Evolutionary conservation across 805 yeast genomes (phyloP), one percentile per base, ranked within the genome.

Genomic region (Starmerella etchellsii): DNA sequence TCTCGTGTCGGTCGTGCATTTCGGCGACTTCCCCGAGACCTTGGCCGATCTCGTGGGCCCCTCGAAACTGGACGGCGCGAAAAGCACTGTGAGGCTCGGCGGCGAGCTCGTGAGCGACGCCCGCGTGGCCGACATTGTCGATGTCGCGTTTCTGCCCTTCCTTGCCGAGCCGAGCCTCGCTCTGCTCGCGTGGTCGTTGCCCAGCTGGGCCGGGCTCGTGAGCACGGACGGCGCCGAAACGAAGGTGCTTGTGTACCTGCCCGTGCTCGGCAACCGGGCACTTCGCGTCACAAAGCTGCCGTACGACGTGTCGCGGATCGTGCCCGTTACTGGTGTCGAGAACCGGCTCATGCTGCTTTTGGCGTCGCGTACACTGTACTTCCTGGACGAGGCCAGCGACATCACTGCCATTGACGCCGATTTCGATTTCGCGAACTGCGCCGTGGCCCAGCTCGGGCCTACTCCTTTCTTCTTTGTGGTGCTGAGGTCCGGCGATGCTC

Each of bases 91-190:
- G 10, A 38, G 15, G 16, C 39, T 40, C 21, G 7, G 15, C 1
- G 22, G 4, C 16, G 22, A 11, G 2, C 10, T 23, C 10, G 26
- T 39, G 16, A 32, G 24, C 10, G 23, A 18, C 31, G 34, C 27
- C 9, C n/a, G 19, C n/a, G 31, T 36, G 9, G 26, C 46, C 3
- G 32, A 26, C 11, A 85, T 91, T 14, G 64, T 79, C 2, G 94
- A 82, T 54, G 67, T 78, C 50, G 74, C 73, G 36, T 87, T 81
- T 55, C 59, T 88, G 30, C 60, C 75, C 53, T 78, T 78, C 41
- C 88, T 83, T 54, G 64, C 79, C 48, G 91, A 79, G 43, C 94
- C 96, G 0, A 87, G 96, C 0, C 50, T 84, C 18, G 88, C 80
- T 0, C 67, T 84, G 4, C 55, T 84, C 22, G 72, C 64, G 47